Base-by-base conservation (phyloP, 2,329 filamentous ascomycete species). In the Phyllosticta citriasiana region DNA sequence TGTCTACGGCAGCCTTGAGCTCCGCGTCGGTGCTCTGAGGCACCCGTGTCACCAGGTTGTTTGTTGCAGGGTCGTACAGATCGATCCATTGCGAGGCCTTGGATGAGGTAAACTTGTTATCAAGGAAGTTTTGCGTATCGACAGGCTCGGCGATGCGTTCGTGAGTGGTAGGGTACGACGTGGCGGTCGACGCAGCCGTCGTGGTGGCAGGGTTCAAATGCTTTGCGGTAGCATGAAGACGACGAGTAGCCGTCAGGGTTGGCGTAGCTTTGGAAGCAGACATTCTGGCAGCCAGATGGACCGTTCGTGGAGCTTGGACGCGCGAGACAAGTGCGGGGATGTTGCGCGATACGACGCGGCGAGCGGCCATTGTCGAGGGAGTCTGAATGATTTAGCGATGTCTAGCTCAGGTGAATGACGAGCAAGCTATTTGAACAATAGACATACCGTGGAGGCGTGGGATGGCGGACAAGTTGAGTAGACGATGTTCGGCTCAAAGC, bases 31-130 rank as follows among this genome's bases (percentile, higher is more conserved):
- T 93, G 76, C 86, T 89, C 77, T 93, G 88, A 19, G 89, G 89
- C 27, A 93, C 89, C 57, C 89, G 84, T 14, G 89, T 93, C 64
- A 94, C 86, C 66, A 93, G 82, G 76, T 91, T 88, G 79, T 92
- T 93, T 68, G 89, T 93, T 56, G 89, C 89, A 22, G 89, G 89
- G 75, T 94, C 89, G 75, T 89, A 79, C 65, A 94, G 78, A 69
- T 91, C 88, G 72, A 93, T 91, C 80, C 86, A 91, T 76, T 87
- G 79, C 63, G 84, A 81, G 27, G 89, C 80, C 69, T 81, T 76
- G 19, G 88, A 92, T 57, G 81, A 76, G 60, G 86, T 77, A 71
- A 93, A 91, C 73, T 88, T 77, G 77, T 94, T 94, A 80, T 94
- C 83, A 67, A 94, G 72, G 73, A 94, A 94, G 79, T 88, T 91